phyloP scores from a whole-genome alignment of 2,329 filamentous ascomycete genomes.

The Aurifilum marmelostoma region DNA sequence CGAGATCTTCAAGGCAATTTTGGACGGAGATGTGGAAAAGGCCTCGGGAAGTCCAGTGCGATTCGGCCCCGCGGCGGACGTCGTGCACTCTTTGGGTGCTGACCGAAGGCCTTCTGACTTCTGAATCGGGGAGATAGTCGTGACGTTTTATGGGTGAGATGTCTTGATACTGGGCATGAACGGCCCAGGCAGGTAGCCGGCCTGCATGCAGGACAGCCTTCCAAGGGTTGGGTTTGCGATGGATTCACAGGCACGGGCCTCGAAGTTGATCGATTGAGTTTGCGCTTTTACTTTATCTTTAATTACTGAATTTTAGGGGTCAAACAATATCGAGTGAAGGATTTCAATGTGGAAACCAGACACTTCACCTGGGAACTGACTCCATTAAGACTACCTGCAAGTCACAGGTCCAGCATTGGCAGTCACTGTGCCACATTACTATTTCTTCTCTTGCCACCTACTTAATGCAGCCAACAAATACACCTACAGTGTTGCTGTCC shows the following conservation, averaged over 20 bases:
- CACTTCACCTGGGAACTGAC: background rate
- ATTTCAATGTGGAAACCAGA: background rate
- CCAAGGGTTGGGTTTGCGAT: background rate
- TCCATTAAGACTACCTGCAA: background rate
- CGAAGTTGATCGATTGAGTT: background rate
- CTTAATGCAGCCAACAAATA: background rate
- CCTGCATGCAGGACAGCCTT: background rate
- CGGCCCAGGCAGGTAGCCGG: background rate
- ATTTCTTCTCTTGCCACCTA: background rate
- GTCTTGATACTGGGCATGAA: background rate
- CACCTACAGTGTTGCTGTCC: background rate
- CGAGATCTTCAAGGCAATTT: constrained; percentile 9
- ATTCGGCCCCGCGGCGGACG: no score
- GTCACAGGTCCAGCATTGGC: background rate
- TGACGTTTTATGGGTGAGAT: background rate
- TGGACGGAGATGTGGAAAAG: background rate
- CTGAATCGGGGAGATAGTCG: background rate
- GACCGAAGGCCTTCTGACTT: background rate
- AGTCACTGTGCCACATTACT: background rate
- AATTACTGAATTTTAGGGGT: no score
- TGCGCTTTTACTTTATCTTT: background rate
- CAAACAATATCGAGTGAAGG: background rate
- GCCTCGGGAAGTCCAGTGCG: background rate
- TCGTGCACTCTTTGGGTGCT: background rate
- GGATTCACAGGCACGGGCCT: background rate